Evolutionary conservation across 352 stramenopile species (phyloP).

Genomic region (Pythium apleroticum): DNA sequence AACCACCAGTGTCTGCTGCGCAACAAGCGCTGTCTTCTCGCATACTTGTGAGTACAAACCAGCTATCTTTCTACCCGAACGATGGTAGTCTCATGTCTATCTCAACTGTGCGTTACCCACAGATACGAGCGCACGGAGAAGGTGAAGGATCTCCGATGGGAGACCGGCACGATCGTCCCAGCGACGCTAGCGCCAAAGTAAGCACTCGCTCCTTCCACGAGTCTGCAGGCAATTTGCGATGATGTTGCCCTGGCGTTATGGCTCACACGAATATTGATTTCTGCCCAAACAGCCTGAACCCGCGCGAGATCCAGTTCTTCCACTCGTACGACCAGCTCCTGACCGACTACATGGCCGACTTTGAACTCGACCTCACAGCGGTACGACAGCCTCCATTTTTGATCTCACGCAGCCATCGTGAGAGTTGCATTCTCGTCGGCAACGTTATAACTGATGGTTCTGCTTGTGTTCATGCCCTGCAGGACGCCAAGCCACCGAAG

Average conservation of each 20-base stretch:
- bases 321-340: slow-evolving; percentile 90
- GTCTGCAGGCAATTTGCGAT: too few species aligned
- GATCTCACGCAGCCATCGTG: not conserved
- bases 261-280: not conserved
- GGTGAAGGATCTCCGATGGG: slow-evolving; percentile 89
- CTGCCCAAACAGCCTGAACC: slow-evolving; percentile 55
- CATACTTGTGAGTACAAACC: slow-evolving; percentile 72
- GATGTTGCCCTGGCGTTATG: not conserved
- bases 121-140: slow-evolving; percentile 81
- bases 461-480: not conserved
- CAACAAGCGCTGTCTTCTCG: slow-evolving; percentile 89
- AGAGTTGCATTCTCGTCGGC: not conserved
- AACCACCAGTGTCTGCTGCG: slow-evolving; percentile 88
- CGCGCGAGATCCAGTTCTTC: slow-evolving; percentile 88
- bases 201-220: slow-evolving; percentile 11
- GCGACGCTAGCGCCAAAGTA: slow-evolving; percentile 69
- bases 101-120: slow-evolving; percentile 7
- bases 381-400: slow-evolving; percentile 27
- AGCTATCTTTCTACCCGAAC: too few species aligned
- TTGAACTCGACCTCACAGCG: slow-evolving; percentile 84
- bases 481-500: slow-evolving; percentile 88
- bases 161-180: slow-evolving; percentile 88
- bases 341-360: slow-evolving; percentile 88
- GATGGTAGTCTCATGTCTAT: not conserved
- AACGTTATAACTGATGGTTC: not conserved